Conservation (phyloP, 2,329 filamentous ascomycete species). For the Rhynchosporium secalis region DNA sequence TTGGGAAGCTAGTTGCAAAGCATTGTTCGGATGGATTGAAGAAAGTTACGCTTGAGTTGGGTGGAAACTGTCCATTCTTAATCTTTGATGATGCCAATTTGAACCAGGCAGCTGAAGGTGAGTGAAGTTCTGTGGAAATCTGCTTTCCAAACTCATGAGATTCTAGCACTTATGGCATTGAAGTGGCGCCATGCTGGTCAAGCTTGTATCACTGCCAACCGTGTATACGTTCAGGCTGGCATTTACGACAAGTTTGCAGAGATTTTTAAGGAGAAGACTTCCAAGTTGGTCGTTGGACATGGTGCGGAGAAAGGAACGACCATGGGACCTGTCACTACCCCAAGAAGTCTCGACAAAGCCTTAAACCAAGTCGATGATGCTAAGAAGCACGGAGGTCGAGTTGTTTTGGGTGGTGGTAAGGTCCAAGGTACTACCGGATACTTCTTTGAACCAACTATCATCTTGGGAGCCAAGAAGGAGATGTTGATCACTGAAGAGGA, state of each 20-base stretch:
- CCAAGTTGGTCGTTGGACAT: conserved; percentile 60
- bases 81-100: conserved; percentile 66
- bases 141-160: neutral
- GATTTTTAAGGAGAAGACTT: conserved; percentile 53
- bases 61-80: conserved; percentile 64
- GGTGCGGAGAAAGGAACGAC: conserved; percentile 57
- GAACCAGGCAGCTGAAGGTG: conserved; percentile 53
- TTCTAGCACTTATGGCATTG: conserved; percentile 45
- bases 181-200: conserved; percentile 63
- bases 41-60: conserved; percentile 64
- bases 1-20: conserved; percentile 62
- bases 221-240: conserved; percentile 62
- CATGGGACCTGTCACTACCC: conserved; percentile 60
- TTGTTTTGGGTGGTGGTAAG: conserved; percentile 61
- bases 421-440: conserved; percentile 55
- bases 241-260: conserved; percentile 62
- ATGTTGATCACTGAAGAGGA: conserved; percentile 62
- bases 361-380: conserved; percentile 64
- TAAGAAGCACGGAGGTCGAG: conserved; percentile 58
- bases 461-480: conserved; percentile 57
- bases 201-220: conserved; percentile 64
- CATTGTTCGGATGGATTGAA: conserved; percentile 61
- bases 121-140: conserved; percentile 18
- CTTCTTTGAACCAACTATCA: conserved; percentile 70
- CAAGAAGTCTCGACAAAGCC: conserved; percentile 56